Base-by-base conservation (phyloP, 331 rosid species). In the Pyracantha coccinea region DNA sequence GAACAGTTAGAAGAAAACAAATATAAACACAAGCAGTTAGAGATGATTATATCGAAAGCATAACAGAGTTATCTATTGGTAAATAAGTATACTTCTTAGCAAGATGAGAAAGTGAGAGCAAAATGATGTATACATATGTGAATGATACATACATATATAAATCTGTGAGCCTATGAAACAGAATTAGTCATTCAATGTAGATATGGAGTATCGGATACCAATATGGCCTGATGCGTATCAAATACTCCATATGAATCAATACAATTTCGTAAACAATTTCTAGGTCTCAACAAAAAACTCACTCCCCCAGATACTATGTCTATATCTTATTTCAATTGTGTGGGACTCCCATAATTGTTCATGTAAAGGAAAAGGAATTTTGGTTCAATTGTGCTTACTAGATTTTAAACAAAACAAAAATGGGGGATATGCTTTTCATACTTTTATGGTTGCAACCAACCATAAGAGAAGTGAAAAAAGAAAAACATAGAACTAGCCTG, bases 41-140 rank as follows among this genome's bases (percentile, higher is more conserved):
- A 81, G 16, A 77, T 58, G 52, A 38, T 92, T 76, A 80, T 77
- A 68, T 76, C 57, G 66, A 60, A 57, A 12, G 29, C 33, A 25
- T 25, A 8, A 31, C 33, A 55, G 5, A 33, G 21, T 33, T 55
- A 33, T 19, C 14, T 4, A 29, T 32, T 54, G 31, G 11, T 24
- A 71, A 20, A 17, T 50, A 25, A 27, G 21, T 1, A 13, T 3
- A 54, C 11, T 20, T 9, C 33, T 54, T 21, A 11, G 33, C 20
- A 55, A 33, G 75, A 24, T 21, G 15, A 32, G 15, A 32, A 55
- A 33, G 47, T 19, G 31, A 50, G 20, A 29, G 29, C 15, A 45
- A 70, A 71, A 71, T 21, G 28, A 53, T 31, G 47, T 41, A 53
- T 21, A 54, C 21, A 13, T 20, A 27, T 50, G 25, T 50, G 23